Evolutionary conservation across 164 flowering plant genomes (phyloP), one percentile per base, ranked within the genome.

Genomic region (Magnolia changhungtana): DNA sequence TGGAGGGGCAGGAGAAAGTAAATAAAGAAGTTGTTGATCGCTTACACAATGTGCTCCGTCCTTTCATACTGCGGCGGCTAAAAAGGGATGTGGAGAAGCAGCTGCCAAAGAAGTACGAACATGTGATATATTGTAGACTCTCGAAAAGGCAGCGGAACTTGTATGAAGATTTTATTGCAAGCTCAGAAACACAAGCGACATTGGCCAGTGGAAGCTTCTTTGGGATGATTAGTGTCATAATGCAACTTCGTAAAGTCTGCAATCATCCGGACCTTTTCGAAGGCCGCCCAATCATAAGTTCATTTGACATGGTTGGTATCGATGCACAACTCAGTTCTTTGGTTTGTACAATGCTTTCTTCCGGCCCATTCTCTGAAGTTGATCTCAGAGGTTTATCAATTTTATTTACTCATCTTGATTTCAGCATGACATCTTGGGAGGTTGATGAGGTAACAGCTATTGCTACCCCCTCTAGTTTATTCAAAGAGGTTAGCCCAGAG

Each of bases 201-300:
- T 87, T 96, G 69, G 94, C 97, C 8, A 94, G 90, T 84, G 81
- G 90, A 16, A 96, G 93, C 74, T 96, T 93, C 78, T 91, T 96
- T 86, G 98, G 98, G 72, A 96, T 96, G 99, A 91, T 96, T 11
- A 91, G 96, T 84, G 86, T 96, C 75, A 96, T 96, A 78, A 96
- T 96, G 99, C 99, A 96, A 82, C 98, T 96, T 69, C 97, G 99
- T 16, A 96, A 96, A 87, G 99, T 96, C 63, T 96, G 99, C 84
- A 96, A 96, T 82, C 99, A 96, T 85, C 99, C 99, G 51, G 98
- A 96, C 81, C 87, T 96, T 72, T 96, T 96, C 88, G 99, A 96
- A 83, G 99, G 99, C 18, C 99, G 99, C 64, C 98, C 99, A 23
- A 96, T 96, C 73, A 78, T 94, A 52, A 96, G 99, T 84, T 96